Evolutionary conservation across 176 grass and related monocot species (phyloP).

Genomic region (Musa acuminata): DNA sequence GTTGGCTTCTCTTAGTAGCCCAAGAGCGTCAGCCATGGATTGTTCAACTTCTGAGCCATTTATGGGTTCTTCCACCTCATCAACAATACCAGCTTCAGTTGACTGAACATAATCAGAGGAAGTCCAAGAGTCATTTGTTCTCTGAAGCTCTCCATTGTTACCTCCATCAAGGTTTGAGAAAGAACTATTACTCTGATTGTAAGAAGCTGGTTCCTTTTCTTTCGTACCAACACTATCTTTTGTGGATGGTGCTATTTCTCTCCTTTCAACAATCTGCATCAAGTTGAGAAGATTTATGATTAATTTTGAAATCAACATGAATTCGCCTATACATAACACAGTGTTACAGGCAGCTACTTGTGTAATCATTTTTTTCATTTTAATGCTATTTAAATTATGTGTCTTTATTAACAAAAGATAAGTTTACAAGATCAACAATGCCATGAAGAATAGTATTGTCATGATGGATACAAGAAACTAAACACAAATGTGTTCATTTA

Average conservation of each 20-base stretch:
- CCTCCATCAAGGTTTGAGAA: constrained; percentile 27
- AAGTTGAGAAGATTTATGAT: constrained; percentile 15
- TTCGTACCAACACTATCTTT: constrained; percentile 45
- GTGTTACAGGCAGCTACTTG: too few species aligned
- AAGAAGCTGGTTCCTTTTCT: constrained; percentile 24
- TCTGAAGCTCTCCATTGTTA: constrained; percentile 11
- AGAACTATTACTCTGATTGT: constrained; percentile 26
- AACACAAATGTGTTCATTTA: too few species aligned
- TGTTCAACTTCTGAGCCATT: constrained; percentile 25
- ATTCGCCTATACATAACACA: too few species aligned
- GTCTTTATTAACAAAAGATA: too few species aligned
- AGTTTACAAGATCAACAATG: too few species aligned
- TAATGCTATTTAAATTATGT: too few species aligned
- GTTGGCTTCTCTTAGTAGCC: constrained; percentile 22
- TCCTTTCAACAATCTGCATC: constrained; percentile 71
- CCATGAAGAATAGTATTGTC: too few species aligned
- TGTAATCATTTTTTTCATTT: too few species aligned
- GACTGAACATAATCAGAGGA: constrained; percentile 21
- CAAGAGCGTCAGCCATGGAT: constrained; percentile 19
- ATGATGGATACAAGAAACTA: too few species aligned
- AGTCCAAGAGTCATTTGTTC: constrained; percentile 12
- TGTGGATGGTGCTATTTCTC: constrained; percentile 44
- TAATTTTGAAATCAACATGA: too few species aligned
- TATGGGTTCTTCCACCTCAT: constrained; percentile 20
- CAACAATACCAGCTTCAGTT: constrained; percentile 5